A percentile compares a stretch with the other conserved stretches of the same genome.
Conservation (phyloP, 352 stramenopile species). For the Globisporangium polare region DNA sequence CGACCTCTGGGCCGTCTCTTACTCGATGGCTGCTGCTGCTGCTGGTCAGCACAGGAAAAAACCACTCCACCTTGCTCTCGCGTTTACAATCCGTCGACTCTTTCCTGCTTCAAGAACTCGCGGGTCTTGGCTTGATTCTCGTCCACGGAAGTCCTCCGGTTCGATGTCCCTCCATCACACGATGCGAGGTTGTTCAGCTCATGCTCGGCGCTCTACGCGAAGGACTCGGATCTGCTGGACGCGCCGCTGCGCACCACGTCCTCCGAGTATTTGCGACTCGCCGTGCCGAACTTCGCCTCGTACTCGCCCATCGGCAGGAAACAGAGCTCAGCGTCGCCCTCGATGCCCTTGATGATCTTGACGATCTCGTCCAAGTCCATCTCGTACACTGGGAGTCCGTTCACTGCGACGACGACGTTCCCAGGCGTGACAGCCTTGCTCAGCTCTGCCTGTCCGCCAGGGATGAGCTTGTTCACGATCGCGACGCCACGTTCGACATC, state of each 20-base stretch:
- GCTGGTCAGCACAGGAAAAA: no score
- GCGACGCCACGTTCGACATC: slow-evolving; percentile 46
- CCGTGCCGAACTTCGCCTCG: slow-evolving; percentile 50
- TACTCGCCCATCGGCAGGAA: slow-evolving; percentile 78
- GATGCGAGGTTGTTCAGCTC: background rate
- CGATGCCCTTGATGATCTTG: slow-evolving; percentile 63
- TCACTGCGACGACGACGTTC: slow-evolving; percentile 77
- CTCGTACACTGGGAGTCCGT: slow-evolving; percentile 76
- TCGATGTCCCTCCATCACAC: background rate
- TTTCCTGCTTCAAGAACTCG: no score
- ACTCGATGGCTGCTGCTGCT: no score
- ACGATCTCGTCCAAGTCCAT: slow-evolving; percentile 74
- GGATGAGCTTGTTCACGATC: slow-evolving; percentile 52
- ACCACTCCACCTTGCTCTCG: background rate
- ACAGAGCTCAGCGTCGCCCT: slow-evolving; percentile 76
- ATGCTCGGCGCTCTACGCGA: background rate
- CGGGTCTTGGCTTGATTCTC: background rate
- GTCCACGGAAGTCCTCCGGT: background rate
- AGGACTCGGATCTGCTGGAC: slow-evolving; percentile 12
- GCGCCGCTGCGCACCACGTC: slow-evolving; percentile 16
- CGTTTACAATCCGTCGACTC: no score
- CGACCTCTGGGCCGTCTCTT: background rate
- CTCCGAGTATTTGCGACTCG: slow-evolving; percentile 24
- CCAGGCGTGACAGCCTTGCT: slow-evolving; percentile 54
- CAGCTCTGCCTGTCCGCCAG: slow-evolving; percentile 58